phyloP scores from a whole-genome alignment of 148 eudicot species.

The Salicornia ramosissima region DNA sequence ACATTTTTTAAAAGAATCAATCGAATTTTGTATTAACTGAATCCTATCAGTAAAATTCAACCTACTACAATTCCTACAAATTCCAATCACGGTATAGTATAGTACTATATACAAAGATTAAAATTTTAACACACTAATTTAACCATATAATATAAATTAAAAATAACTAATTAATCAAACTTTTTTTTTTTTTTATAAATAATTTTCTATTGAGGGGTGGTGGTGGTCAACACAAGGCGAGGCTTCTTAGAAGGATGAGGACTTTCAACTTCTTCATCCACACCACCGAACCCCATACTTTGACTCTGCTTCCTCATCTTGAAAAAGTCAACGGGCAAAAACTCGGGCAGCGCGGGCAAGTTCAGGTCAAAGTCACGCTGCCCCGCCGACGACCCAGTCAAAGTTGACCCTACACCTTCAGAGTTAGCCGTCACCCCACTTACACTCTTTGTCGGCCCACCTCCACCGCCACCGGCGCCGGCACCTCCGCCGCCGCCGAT shows the following conservation, averaged over 20 bases:
- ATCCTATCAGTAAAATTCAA: neutral
- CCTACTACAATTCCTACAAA: too few species aligned
- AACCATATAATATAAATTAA: neutral
- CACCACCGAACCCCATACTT: neutral
- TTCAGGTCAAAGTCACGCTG: slow-evolving; percentile 69
- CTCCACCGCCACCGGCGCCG: too few species aligned
- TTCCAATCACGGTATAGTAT: too few species aligned
- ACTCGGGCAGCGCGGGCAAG: slow-evolving; percentile 73
- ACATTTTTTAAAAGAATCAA: slow-evolving; percentile 27
- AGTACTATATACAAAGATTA: neutral
- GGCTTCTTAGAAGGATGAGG: slow-evolving; percentile 87
- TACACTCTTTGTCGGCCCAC: slow-evolving; percentile 24
- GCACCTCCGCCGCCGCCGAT: too few species aligned
- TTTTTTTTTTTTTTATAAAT: neutral
- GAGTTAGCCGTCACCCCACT: slow-evolving; percentile 50
- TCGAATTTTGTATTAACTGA: slow-evolving; percentile 19
- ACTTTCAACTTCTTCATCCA: slow-evolving; percentile 79
- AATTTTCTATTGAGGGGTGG: neutral
- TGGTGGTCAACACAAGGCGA: slow-evolving; percentile 26
- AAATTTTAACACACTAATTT: neutral
- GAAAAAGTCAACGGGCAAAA: slow-evolving; percentile 35
- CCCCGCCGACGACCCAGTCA: slow-evolving; percentile 13
- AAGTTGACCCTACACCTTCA: slow-evolving; percentile 78
- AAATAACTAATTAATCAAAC: neutral
- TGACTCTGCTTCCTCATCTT: slow-evolving; percentile 13